Percentiles rank a stretch among this genome's conserved stretches.
Conservation (phyloP, 2,329 filamentous ascomycete species). For the Claviceps arundinis region DNA sequence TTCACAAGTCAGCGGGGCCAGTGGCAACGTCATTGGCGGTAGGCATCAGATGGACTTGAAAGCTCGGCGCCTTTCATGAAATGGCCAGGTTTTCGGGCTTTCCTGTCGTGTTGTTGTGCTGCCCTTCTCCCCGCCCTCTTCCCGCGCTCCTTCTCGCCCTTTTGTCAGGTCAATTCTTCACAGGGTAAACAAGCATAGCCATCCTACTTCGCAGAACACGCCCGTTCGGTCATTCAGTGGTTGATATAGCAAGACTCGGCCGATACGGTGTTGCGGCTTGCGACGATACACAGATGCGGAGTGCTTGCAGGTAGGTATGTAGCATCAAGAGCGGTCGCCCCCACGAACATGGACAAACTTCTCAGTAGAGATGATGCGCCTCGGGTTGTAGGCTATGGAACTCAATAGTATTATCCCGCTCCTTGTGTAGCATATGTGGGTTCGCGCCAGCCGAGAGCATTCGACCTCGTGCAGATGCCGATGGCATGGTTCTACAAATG, state of each 20-base stretch:
- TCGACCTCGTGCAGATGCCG: not conserved
- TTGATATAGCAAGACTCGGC: slow-evolving; percentile 3
- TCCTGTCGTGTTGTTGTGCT: not conserved
- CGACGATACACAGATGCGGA: slow-evolving; percentile 1
- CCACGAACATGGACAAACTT: not conserved
- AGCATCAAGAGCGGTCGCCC: not conserved
- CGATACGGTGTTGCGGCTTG: slow-evolving; percentile 5
- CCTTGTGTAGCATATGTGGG: not conserved
- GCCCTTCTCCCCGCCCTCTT: not conserved
- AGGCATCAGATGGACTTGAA: not conserved
- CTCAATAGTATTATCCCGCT: not conserved
- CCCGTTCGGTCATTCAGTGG: not conserved
- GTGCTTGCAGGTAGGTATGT: slow-evolving; percentile 3
- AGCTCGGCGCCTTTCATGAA: not conserved
- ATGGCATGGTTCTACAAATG: slow-evolving; percentile 4
- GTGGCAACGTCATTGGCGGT: not conserved
- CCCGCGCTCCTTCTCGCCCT: not conserved
- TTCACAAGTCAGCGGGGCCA: not conserved
- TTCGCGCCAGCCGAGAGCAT: slow-evolving; percentile 5
- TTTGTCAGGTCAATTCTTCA: not conserved
- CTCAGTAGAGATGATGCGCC: not conserved
- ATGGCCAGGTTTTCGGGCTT: not conserved
- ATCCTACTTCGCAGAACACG: not conserved
- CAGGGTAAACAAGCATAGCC: not conserved
- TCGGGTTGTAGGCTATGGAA: not conserved